A percentile compares a stretch with the other conserved stretches of the same genome.
These are phyloP conservation scores for Ajuga chamaepitys DNA, from an alignment of 257 asterid species.

Conservation along the genomic window DNA sequence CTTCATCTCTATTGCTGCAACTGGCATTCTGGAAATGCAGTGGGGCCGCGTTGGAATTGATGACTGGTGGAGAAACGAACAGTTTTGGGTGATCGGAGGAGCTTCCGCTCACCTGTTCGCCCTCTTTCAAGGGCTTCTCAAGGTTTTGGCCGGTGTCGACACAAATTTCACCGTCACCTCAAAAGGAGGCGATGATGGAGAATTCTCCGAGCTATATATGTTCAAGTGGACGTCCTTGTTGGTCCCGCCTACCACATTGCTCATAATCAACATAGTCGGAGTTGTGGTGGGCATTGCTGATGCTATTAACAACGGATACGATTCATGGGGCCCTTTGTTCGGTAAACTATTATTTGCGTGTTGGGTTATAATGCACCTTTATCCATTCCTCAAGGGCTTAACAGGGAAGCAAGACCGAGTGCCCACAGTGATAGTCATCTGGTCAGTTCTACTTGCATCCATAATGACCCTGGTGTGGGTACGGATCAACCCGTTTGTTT, in stretches of 20 bases:
- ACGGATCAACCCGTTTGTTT: conserved; percentile 68
- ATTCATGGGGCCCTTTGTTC: conserved; percentile 81
- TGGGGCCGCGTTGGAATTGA: conserved; percentile 87
- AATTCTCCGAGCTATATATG: conserved; percentile 54
- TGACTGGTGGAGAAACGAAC: conserved; percentile 97
- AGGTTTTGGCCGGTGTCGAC: conserved; percentile 67
- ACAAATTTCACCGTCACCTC: conserved; percentile 77
- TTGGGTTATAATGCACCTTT: conserved; percentile 80
- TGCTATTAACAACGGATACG: conserved; percentile 77
- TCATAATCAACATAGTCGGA: conserved; percentile 58
- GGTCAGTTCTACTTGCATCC: conserved; percentile 75
- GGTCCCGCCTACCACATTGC: conserved; percentile 63
- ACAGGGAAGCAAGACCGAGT: conserved; percentile 54
- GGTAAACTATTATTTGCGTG: conserved; percentile 65
- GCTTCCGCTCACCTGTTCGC: conserved; percentile 75
- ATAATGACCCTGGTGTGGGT: conserved; percentile 74
- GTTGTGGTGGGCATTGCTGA: conserved; percentile 64
- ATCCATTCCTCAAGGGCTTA: conserved; percentile 82
- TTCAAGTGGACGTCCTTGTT: conserved; percentile 79
- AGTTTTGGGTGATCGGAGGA: conserved; percentile 94
- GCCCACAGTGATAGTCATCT: conserved; percentile 74
- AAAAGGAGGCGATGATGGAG: conserved; percentile 75
- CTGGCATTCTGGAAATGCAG: conserved; percentile 85
- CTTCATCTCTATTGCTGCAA: conserved; percentile 67
- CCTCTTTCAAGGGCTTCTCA: conserved; percentile 73